Evolutionary conservation across 495 filamentous ascomycete genomes (phyloP).

Genomic region (Daldinia loculata): DNA sequence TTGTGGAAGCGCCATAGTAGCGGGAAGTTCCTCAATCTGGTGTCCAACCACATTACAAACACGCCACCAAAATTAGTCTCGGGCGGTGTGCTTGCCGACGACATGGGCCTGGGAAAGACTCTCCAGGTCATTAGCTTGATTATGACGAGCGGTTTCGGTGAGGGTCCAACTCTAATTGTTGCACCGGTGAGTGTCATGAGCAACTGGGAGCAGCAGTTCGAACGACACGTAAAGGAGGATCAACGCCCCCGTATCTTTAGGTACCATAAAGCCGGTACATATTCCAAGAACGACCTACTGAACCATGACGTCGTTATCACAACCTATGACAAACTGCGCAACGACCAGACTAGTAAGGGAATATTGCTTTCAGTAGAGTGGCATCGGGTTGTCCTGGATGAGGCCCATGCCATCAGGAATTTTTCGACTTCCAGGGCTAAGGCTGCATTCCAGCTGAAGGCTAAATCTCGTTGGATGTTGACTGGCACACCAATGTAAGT

Average conservation of each 20-base stretch:
- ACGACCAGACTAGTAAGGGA: slow-evolving; percentile 48
- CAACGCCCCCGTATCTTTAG: slow-evolving; percentile 70
- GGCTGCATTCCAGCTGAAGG: slow-evolving; percentile 71
- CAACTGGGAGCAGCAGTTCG: slow-evolving; percentile 88
- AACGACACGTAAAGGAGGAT: slow-evolving; percentile 71
- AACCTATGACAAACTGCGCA: slow-evolving; percentile 73
- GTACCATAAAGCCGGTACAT: slow-evolving; percentile 77
- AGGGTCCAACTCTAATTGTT: slow-evolving; percentile 78
- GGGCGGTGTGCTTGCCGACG: slow-evolving; percentile 89
- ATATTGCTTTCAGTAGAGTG: slow-evolving; percentile 74
- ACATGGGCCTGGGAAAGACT: slow-evolving; percentile 96
- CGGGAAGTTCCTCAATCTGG: slow-evolving; percentile 74
- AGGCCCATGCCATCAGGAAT: slow-evolving; percentile 88
- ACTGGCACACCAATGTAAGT: slow-evolving; percentile 79
- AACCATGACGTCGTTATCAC: slow-evolving; percentile 81
- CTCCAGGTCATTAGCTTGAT: slow-evolving; percentile 87
- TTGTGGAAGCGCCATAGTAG: slow-evolving; percentile 73
- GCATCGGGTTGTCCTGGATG: slow-evolving; percentile 86
- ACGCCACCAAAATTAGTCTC: slow-evolving; percentile 69
- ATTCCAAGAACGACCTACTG: slow-evolving; percentile 60
- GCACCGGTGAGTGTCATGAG: slow-evolving; percentile 89
- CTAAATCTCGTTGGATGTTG: slow-evolving; percentile 81
- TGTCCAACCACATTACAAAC: slow-evolving; percentile 73
- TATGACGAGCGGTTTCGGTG: slow-evolving; percentile 61
- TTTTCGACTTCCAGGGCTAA: slow-evolving; percentile 73